phyloP scores from a whole-genome alignment of 108 stramenopile species.

The Fistulifera solaris region DNA sequence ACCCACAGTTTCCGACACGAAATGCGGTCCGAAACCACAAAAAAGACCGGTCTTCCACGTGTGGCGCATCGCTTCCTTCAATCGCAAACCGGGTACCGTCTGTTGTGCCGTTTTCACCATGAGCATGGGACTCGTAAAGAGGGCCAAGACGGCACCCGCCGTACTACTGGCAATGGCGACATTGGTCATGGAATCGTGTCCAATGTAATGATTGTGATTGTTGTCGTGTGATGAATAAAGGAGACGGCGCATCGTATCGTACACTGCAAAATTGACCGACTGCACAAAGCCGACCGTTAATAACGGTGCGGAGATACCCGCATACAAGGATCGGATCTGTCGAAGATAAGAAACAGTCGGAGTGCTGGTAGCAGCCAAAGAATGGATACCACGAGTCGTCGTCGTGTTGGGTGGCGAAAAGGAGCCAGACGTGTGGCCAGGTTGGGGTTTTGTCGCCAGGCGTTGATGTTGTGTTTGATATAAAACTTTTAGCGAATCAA shows the following conservation, averaged over 20 bases:
- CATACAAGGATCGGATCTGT: slow-evolving; percentile 45
- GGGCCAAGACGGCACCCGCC: slow-evolving; percentile 32
- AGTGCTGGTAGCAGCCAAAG: not conserved
- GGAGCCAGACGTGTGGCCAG: slow-evolving; percentile 7
- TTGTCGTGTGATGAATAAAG: slow-evolving; percentile 21
- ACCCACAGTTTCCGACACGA: slow-evolving; percentile 44
- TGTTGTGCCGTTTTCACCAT: slow-evolving; percentile 72
- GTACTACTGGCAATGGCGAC: slow-evolving; percentile 49
- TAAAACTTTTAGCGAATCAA: slow-evolving; percentile 63
- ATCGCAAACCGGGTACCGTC: slow-evolving; percentile 34
- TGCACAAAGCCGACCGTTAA: slow-evolving; percentile 58
- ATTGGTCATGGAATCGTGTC: slow-evolving; percentile 38
- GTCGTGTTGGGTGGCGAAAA: slow-evolving; percentile 1
- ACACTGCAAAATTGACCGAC: slow-evolving; percentile 62
- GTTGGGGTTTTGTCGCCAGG: slow-evolving; percentile 3
- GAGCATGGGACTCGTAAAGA: slow-evolving; percentile 47
- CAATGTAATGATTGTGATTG: slow-evolving; percentile 34
- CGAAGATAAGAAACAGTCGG: slow-evolving; percentile 12
- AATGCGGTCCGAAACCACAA: slow-evolving; percentile 53
- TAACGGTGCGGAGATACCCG: slow-evolving; percentile 53
- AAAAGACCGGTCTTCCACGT: slow-evolving; percentile 20
- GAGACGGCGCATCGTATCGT: slow-evolving; percentile 50
- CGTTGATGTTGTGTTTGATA: slow-evolving; percentile 33
- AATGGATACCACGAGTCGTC: not conserved
- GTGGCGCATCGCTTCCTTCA: slow-evolving; percentile 29